Base-by-base conservation (phyloP, 208 protist genomes). In the Trypanosomatidae sp. region DNA sequence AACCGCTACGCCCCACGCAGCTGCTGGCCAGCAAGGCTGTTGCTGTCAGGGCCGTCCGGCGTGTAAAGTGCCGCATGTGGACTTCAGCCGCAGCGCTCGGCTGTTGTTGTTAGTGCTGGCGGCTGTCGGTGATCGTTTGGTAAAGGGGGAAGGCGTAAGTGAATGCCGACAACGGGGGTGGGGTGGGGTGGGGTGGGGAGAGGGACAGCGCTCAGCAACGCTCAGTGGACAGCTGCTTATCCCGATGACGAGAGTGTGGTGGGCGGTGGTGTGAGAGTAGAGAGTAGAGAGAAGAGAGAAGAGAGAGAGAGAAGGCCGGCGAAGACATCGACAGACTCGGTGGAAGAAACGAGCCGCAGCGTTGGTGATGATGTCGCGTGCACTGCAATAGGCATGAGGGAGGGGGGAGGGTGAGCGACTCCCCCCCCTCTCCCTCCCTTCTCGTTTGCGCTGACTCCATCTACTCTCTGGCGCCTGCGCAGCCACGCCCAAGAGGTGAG, bases 11-110 rank as follows among this genome's bases (percentile, higher is more conserved):
- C 41, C 10, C 41, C 41, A 36, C 39, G 33, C 41, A 22, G 41
- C n/a, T 50, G 9, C 39, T 12, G 62, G 44, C 62, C 44, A 65
- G 60, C 60, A 39, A 46, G 15, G 62, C 44, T 17, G 44, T 9
- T 36, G 62, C 39, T 12, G 44, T 22, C n/a, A 41, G 13, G 9
- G 10, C 44, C 28, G 44, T 22, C 12, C 15, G 44, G 53, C 10
- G 25, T 3, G 43, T 8, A 17, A 49, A 50, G 25, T 41, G 62
- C 28, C 62, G 62, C 62, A 68, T 68, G 53, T 68, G n/a, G 44
- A 22, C 25, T 30, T 25, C 9, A 15, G 39, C 12, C n/a, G 3
- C 8, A 9, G 62, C 33, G 4, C 4, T n/a, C 13, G 36, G 6
- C 12, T 50, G 44, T 33, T 17, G 8, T 22, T 28, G 62, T 28